Base-by-base conservation (phyloP, 306 rosid genomes). In the Rosa chinensis region DNA sequence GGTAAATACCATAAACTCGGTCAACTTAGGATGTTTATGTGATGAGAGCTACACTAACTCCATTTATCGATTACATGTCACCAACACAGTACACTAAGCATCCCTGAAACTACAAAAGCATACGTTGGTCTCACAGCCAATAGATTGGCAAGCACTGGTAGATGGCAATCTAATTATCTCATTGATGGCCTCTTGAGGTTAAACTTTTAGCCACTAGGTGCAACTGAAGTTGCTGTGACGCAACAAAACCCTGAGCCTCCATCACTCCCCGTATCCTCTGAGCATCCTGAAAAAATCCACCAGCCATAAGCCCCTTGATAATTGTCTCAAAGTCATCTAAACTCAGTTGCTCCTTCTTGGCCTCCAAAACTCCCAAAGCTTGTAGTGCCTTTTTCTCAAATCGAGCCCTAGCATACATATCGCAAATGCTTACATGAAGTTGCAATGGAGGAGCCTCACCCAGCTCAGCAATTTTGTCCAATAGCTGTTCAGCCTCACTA, bases 351-450 rank as follows among this genome's bases (percentile, higher is more conserved):
- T 89, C 88, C 81, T 87, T 93, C 81, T 88, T 91, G 44, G 93
- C 87, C 89, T 89, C 92, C 69, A 95, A 76, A 64, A 85, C 84
- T 5, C 96, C 94, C 25, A 95, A 82, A 73, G 89, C 84, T 88
- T 93, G 95, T 72, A 95, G 88, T 11, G 92, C 91, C 81, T 95
- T 93, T 77, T 87, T 95, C 93, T 95, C 96, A 52, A 73, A 73
- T 84, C 95, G 86, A 74, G 85, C 83, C 81, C 82, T 87, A 3
- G 92, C 88, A 80, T 95, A 93, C 99, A 95, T 91, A 53, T 85
- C 93, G 70, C 93, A 90, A 17, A 95, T 97, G 79, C 91, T 87
- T 74, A 91, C 88, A 76, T 93, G 94, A 82, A 95, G 80, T 82
- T 87, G 88, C 0, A 90, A n/a, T 55, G 99, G 93, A 79, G 90